A percentile compares a stretch with the other conserved stretches of the same genome.
phyloP scores from a whole-genome alignment of 2,329 filamentous ascomycete genomes.

The Exophiala bonariae region DNA sequence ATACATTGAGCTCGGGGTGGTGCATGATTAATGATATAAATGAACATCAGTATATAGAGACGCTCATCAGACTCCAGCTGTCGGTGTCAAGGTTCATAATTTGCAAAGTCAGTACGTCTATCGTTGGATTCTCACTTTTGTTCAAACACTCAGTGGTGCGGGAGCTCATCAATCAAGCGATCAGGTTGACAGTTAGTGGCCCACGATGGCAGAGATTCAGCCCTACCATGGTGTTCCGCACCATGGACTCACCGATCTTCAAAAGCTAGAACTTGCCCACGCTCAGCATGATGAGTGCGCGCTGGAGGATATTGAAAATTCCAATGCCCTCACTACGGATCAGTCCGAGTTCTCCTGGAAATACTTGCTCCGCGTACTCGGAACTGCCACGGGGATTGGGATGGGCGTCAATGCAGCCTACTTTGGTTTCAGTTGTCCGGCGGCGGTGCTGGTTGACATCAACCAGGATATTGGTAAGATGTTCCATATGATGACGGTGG shows the following conservation, averaged over 20 bases:
- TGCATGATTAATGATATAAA: too few relatives aligned
- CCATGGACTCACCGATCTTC: not conserved
- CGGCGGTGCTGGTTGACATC: slow-evolving; percentile 21
- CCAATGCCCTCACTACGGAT: too few relatives aligned
- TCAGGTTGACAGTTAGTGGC: not conserved
- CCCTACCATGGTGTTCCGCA: not conserved
- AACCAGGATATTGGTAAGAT: slow-evolving; percentile 20
- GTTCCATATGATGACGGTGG: not conserved
- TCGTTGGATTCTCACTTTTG: not conserved
- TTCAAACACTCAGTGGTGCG: not conserved
- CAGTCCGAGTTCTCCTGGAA: too few relatives aligned
- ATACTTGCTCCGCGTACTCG: too few relatives aligned
- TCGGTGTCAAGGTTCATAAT: too few relatives aligned
- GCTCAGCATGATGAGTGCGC: not conserved
- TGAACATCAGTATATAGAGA: too few relatives aligned
- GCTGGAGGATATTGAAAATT: too few relatives aligned
- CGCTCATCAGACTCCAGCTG: too few relatives aligned
- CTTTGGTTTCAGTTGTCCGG: slow-evolving; percentile 21
- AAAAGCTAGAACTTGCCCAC: not conserved
- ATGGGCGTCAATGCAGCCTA: too few relatives aligned
- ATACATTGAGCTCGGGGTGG: too few relatives aligned
- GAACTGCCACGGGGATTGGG: too few relatives aligned
- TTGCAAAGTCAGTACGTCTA: not conserved
- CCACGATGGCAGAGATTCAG: slow-evolving; percentile 1
- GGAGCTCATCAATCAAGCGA: not conserved